These are phyloP conservation scores for Pterocarpus macrocarpus DNA, from an alignment of 306 rosid genomes.

Conservation along the genomic window DNA sequence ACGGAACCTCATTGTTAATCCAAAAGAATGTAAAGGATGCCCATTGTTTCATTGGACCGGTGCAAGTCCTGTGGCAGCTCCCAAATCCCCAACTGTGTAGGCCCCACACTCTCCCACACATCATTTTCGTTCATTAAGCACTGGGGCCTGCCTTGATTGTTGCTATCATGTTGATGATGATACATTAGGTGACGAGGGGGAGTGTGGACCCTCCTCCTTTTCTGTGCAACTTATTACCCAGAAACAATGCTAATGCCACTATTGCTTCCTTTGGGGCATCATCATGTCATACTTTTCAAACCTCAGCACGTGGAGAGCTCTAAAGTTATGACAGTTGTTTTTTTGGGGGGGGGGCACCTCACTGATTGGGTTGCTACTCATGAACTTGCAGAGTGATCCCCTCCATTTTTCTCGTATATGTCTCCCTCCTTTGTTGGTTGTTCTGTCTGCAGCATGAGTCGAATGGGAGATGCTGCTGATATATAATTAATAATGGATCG, in stretches of 20 bases:
- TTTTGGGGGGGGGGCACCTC: slow-evolving; percentile 47
- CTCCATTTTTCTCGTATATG: slow-evolving; percentile 31
- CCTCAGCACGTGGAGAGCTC: slow-evolving; percentile 53
- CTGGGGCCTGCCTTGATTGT: slow-evolving; percentile 50
- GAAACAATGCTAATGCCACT: slow-evolving; percentile 21
- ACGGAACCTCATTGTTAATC: slow-evolving; percentile 28
- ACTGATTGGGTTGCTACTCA: slow-evolving; percentile 29
- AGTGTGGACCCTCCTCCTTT: slow-evolving; percentile 43
- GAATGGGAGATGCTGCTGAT: slow-evolving; percentile 8
- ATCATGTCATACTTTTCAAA: slow-evolving; percentile 48
- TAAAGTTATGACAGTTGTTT: slow-evolving; percentile 38
- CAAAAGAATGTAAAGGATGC: slow-evolving; percentile 40
- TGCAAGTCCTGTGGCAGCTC: slow-evolving; percentile 47
- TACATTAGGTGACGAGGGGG: slow-evolving; percentile 38
- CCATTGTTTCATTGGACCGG: slow-evolving; percentile 48
- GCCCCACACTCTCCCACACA: slow-evolving; percentile 30
- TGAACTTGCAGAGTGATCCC: slow-evolving; percentile 11
- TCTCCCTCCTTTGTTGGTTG: slow-evolving; percentile 25
- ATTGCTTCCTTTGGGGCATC: slow-evolving; percentile 27
- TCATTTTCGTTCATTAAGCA: slow-evolving; percentile 46
- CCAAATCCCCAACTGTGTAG: slow-evolving; percentile 52
- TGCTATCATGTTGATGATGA: slow-evolving; percentile 43
- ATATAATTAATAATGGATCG: not conserved
- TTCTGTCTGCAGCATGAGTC: slow-evolving; percentile 33
- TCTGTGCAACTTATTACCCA: slow-evolving; percentile 41